Conservation (phyloP, 2,329 filamentous ascomycete genomes). For the Hymenoscyphus linearis region DNA sequence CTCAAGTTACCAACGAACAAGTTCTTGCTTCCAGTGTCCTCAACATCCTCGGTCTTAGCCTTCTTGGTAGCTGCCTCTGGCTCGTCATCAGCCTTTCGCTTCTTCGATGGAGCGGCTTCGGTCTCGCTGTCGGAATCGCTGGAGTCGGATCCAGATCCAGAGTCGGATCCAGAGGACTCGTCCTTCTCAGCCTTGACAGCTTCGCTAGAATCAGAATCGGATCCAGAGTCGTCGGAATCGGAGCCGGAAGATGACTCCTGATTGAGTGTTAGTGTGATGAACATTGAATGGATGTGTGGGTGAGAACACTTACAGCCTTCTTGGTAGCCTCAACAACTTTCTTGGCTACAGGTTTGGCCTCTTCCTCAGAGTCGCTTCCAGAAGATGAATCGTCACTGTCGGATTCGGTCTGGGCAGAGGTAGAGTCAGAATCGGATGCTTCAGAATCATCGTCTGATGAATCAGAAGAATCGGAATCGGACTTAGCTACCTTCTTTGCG, state of each 20-base stretch:
- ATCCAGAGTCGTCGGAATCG: constrained; percentile 19
- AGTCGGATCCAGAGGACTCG: constrained; percentile 9
- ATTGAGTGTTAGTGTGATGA: background rate
- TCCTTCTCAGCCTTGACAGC: constrained; percentile 4
- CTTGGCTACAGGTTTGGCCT: constrained; percentile 23
- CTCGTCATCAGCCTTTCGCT: constrained; percentile 52
- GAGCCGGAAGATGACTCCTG: constrained; percentile 8
- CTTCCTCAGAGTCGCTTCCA: constrained; percentile 25
- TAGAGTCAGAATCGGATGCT: constrained; percentile 27
- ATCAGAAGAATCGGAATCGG: constrained; percentile 33
- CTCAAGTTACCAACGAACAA: constrained; percentile 70
- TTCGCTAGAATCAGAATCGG: constrained; percentile 14
- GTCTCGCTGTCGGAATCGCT: constrained; percentile 27
- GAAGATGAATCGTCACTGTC: constrained; percentile 26
- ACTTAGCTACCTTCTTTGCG: constrained; percentile 34
- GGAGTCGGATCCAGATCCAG: constrained; percentile 23
- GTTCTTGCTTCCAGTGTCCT: constrained; percentile 47
- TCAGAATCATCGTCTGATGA: constrained; percentile 30
- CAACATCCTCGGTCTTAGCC: constrained; percentile 42
- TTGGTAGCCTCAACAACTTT: constrained; percentile 25
- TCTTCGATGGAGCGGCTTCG: constrained; percentile 42
- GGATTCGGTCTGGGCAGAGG: constrained; percentile 26
- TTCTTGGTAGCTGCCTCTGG: constrained; percentile 44
- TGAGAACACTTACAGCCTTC: constrained; percentile 26
- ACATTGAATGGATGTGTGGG: background rate